phyloP scores from a whole-genome alignment of 2,329 filamentous ascomycete species.

The Emergomyces orientalis region DNA sequence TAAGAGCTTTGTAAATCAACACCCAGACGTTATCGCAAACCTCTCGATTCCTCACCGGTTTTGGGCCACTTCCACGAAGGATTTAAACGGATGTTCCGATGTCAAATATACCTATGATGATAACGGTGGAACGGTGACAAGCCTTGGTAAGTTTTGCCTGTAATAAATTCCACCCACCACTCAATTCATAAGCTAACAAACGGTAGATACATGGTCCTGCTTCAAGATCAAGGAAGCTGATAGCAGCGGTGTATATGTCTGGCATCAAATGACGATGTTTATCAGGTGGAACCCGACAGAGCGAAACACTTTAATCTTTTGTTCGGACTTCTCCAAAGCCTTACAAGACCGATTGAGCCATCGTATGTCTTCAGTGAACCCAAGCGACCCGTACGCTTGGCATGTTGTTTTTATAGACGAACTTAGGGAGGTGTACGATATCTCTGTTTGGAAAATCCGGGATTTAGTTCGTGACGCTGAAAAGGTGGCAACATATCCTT shows the following conservation, averaged over 20 bases:
- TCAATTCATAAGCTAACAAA: not conserved
- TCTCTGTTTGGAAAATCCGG: constrained; percentile 24
- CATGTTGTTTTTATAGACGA: constrained; percentile 21
- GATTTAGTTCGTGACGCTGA: constrained; percentile 25
- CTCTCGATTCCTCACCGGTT: constrained; percentile 1
- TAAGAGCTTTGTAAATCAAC: not conserved
- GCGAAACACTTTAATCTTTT: constrained; percentile 12
- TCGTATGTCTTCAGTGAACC: not conserved
- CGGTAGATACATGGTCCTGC: constrained; percentile 19
- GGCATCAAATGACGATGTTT: constrained; percentile 19
- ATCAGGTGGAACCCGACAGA: constrained; percentile 16
- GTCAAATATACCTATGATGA: not conserved
- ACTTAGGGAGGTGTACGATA: constrained; percentile 20
- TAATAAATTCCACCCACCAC: not conserved
- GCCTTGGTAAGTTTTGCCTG: not conserved
- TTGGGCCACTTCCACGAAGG: not conserved
- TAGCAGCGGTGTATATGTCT: constrained; percentile 11
- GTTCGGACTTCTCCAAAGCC: constrained; percentile 11
- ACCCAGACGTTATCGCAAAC: not conserved
- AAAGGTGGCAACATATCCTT: constrained; percentile 19
- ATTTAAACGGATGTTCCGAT: constrained; percentile 6
- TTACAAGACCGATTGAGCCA: constrained; percentile 6
- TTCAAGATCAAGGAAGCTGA: constrained; percentile 19
- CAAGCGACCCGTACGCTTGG: constrained; percentile 17
- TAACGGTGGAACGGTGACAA: not conserved